These are phyloP conservation scores for Arthrobotrys musiformis DNA, from an alignment of 2,329 filamentous ascomycete genomes.

Conservation along the genomic window DNA sequence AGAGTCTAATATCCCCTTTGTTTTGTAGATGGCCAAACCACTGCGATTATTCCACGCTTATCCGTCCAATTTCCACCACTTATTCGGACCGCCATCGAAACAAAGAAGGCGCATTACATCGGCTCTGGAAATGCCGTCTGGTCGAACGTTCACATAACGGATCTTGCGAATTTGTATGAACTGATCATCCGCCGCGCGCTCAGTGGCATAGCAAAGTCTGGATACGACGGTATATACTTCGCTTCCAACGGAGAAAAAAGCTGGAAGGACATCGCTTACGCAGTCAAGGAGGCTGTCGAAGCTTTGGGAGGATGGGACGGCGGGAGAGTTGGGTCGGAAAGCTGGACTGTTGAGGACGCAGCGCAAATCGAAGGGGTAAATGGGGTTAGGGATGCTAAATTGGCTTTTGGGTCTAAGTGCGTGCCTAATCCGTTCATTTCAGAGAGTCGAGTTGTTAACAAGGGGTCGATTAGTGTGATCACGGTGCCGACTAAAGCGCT, in stretches of 20 bases:
- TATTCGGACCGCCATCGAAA: slow-evolving; percentile 33
- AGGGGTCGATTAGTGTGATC: slow-evolving; percentile 20
- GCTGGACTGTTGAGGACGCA: slow-evolving; percentile 31
- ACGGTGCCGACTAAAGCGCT: slow-evolving; percentile 26
- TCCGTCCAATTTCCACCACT: slow-evolving; percentile 39
- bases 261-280: slow-evolving; percentile 35
- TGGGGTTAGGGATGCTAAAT: slow-evolving; percentile 24
- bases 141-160: slow-evolving; percentile 43
- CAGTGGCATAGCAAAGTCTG: slow-evolving; percentile 27
- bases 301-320: slow-evolving; percentile 28
- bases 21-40: slow-evolving; percentile 19
- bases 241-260: slow-evolving; percentile 42
- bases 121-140: slow-evolving; percentile 30
- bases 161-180: slow-evolving; percentile 38
- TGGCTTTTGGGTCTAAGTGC: slow-evolving; percentile 46
- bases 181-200: slow-evolving; percentile 30
- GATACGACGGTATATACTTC: slow-evolving; percentile 40
- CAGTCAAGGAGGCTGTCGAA: slow-evolving; percentile 36
- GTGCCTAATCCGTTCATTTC: not conserved
- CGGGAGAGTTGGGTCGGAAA: slow-evolving; percentile 20
- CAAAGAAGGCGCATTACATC: slow-evolving; percentile 30
- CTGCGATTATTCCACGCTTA: slow-evolving; percentile 34
- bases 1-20: not conserved
- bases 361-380: slow-evolving; percentile 15
- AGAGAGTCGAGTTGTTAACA: not conserved